Evolutionary conservation across 495 filamentous ascomycete genomes (phyloP).

Genomic region (Penicillium crystallinum): DNA sequence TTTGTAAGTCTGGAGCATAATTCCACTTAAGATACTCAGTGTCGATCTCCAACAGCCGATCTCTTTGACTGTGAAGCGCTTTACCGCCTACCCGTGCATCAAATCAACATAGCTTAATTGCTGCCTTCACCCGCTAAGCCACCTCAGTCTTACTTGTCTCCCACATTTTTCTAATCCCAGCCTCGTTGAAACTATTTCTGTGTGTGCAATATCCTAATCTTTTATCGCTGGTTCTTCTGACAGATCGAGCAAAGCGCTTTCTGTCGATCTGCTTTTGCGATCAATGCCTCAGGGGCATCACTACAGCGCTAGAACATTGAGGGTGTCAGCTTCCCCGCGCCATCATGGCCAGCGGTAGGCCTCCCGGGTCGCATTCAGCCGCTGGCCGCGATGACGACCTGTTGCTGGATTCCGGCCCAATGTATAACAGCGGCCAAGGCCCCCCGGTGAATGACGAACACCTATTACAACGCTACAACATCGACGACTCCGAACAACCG

Average conservation of each 20-base stretch:
- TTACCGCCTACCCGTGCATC: conserved; percentile 19
- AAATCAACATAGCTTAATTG: conserved; percentile 20
- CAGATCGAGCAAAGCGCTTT: conserved; percentile 2
- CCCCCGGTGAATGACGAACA: conserved; percentile 74
- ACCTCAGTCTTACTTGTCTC: conserved; percentile 13
- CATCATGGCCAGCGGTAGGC: conserved; percentile 59
- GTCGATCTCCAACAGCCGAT: not conserved
- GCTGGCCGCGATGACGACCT: conserved; percentile 62
- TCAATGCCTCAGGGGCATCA: conserved; percentile 46
- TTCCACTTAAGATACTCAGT: not conserved
- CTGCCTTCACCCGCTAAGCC: conserved; percentile 27
- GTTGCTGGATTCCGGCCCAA: conserved; percentile 63
- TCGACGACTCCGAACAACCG: conserved; percentile 56
- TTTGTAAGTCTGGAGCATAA: not conserved
- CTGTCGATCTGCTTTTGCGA: conserved; percentile 11
- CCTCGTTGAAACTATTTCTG: conserved; percentile 7
- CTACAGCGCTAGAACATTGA: conserved; percentile 23
- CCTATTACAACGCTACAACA: conserved; percentile 63
- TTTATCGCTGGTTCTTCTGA: not conserved
- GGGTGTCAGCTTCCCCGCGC: conserved; percentile 39
- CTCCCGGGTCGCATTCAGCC: conserved; percentile 53
- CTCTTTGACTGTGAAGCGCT: conserved; percentile 2
- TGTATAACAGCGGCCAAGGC: conserved; percentile 66
- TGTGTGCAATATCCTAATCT: not conserved
- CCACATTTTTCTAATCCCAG: conserved; percentile 1